Base-by-base conservation (phyloP, 1,284 basidiomycete species). In the Sporisorium scitamineum region DNA sequence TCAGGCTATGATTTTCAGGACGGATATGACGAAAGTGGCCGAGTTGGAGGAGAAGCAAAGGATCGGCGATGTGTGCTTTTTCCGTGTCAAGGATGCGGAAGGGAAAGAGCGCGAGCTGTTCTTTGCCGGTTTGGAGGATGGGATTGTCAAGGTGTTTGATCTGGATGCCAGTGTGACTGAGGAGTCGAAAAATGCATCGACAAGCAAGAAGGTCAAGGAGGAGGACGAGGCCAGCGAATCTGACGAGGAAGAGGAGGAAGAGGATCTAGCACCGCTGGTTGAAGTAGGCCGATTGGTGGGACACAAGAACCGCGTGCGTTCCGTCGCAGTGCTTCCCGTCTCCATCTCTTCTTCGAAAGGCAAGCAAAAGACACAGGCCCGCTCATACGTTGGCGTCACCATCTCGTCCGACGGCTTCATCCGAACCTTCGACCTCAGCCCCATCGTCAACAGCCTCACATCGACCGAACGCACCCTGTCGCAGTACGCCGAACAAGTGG, bases 401-500 rank as follows among this genome's bases (percentile, higher is more conserved):
- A 81, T 84, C 67, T 82, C 79, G n/a, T 84, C 84, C 0, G 84
- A 85, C 57, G 84, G 84, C 8, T 64, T 71, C 10, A 78, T 85
- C 51, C 80, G 82, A 37, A 76, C 80, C 11, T 85, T 83, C 47
- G 76, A 84, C 52, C 69, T 84, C 27, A 56, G 55, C 11, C 2
- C 57, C 16, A 61, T 82, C 48, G 58, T 78, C 50, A 54, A 56
- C 37, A 22, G 32, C 11, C 64, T 71, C 14, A 53, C 59, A 1
- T 53, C 54, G 7, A 22, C 27, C 3, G 32, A 54, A 27, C 61
- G 51, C 26, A 24, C 61, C 6, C 34, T 64, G 8, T 24, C 54
- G 20, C 54, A 63, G 26, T 62, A 58, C 31, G 51, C 65, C 2
- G 55, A 47, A 16, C 20, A 51, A 4, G 42, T 74, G 39, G 51